Percentiles rank a stretch among this genome's conserved stretches.
phyloP scores from a whole-genome alignment of 306 rosid genomes.

The Acacia confusa region DNA sequence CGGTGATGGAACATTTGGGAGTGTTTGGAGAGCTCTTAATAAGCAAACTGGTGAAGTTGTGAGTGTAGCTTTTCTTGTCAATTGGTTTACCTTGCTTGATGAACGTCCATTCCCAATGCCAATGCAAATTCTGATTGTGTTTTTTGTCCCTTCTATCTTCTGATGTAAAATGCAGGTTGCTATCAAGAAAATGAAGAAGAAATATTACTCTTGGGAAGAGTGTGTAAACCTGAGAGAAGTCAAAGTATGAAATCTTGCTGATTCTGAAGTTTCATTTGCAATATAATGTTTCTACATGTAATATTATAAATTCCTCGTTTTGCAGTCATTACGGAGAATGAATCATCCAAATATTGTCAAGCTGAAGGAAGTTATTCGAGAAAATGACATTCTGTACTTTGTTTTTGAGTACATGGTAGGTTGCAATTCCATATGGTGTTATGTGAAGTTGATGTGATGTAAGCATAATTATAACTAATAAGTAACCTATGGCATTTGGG shows the following conservation, averaged over 20 bases:
- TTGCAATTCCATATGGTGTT: not conserved
- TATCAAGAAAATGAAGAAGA: conserved; percentile 96
- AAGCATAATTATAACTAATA: too few species aligned
- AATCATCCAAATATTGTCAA: conserved; percentile 93
- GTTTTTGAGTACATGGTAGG: conserved; percentile 97
- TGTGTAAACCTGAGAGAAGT: conserved; percentile 94
- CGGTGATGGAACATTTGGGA: conserved; percentile 97
- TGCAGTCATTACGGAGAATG: conserved; percentile 95
- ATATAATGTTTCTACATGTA: conserved; percentile 1
- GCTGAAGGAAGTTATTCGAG: conserved; percentile 96
- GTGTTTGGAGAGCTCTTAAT: conserved; percentile 92
- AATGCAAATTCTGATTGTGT: not conserved
- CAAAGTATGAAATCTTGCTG: conserved; percentile 54
- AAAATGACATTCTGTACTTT: conserved; percentile 79
- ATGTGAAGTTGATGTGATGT: not conserved
- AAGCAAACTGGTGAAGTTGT: conserved; percentile 97
- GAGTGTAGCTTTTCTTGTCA: conserved; percentile 40
- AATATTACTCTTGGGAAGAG: conserved; percentile 96
- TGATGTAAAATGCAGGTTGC: conserved; percentile 67
- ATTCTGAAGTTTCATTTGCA: not conserved
- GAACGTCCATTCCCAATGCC: not conserved
- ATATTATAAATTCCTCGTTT: not conserved
- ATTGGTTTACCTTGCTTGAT: conserved; percentile 1
- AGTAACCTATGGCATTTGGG: conserved; percentile 26
- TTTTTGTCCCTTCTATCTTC: conserved; percentile 2